Percentiles rank a stretch among this genome's conserved stretches.
These are phyloP conservation scores for Abrus precatorius DNA, from an alignment of 306 rosid species.

Conservation along the genomic window DNA sequence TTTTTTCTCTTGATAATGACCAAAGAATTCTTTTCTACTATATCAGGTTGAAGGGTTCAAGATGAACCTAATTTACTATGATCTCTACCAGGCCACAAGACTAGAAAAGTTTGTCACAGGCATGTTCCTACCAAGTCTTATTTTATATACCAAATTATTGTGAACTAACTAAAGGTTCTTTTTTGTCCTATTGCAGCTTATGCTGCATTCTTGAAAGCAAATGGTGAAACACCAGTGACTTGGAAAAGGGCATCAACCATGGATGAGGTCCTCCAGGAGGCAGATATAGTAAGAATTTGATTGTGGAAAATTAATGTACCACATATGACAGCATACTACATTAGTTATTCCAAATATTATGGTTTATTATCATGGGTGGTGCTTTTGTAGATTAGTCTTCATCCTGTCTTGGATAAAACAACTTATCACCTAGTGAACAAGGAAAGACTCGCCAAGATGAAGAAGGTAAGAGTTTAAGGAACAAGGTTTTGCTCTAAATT, in stretches of 20 bases:
- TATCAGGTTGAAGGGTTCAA: slow-evolving; percentile 98
- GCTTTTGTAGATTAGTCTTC: slow-evolving; percentile 90
- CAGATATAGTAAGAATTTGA: slow-evolving; percentile 76
- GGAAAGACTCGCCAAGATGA: slow-evolving; percentile 85
- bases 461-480: slow-evolving; percentile 69
- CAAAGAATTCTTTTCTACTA: slow-evolving; percentile 29
- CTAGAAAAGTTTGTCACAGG: slow-evolving; percentile 98
- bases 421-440: slow-evolving; percentile 97
- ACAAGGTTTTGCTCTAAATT: slow-evolving; percentile 3
- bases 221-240: slow-evolving; percentile 87
- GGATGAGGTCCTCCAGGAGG: slow-evolving; percentile 97
- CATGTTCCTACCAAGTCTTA: slow-evolving; percentile 53
- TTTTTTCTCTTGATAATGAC: not conserved
- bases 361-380: slow-evolving; percentile 38
- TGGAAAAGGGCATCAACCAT: slow-evolving; percentile 94
- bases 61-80: slow-evolving; percentile 97
- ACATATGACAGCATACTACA: not conserved
- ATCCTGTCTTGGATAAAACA: slow-evolving; percentile 92
- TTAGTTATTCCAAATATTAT: slow-evolving; percentile 35
- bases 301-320: not conserved
- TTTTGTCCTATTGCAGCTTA: slow-evolving; percentile 71
- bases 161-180: slow-evolving; percentile 41
- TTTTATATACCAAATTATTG: slow-evolving; percentile 29
- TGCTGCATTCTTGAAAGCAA: slow-evolving; percentile 83
- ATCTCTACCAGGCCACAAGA: slow-evolving; percentile 92